phyloP scores from a whole-genome alignment of 169 alveolate genomes.

The Hepatocystis sp. region DNA sequence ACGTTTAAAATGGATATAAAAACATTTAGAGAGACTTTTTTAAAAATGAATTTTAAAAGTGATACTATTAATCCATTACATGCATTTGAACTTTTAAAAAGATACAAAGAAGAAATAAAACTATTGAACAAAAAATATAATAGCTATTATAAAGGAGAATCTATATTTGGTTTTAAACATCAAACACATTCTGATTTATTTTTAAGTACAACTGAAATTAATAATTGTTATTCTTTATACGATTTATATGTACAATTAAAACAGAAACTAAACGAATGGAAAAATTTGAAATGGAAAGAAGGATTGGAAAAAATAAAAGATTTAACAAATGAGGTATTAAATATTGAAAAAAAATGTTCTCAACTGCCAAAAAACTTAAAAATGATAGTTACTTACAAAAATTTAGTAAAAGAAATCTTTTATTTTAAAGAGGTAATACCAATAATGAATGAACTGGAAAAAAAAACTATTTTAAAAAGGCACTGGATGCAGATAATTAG shows the following conservation, averaged over 20 bases:
- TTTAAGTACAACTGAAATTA: constrained; percentile 94
- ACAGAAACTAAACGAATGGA: constrained; percentile 84
- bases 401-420: constrained; percentile 56
- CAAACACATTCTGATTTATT: constrained; percentile 95
- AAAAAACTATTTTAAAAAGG: constrained; percentile 93
- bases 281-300: constrained; percentile 94
- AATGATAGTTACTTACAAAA: constrained; percentile 74
- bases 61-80: constrained; percentile 28
- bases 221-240: constrained; percentile 93
- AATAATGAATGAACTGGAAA: constrained; percentile 91
- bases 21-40: constrained; percentile 50
- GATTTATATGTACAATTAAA: constrained; percentile 88
- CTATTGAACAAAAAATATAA: constrained; percentile 88
- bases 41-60: constrained; percentile 67
- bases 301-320: constrained; percentile 95
- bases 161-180: constrained; percentile 95
- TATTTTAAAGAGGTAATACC: constrained; percentile 88
- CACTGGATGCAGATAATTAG: constrained; percentile 93
- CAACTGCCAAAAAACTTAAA: constrained; percentile 74
- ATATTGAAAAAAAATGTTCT: constrained; percentile 87
- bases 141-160: constrained; percentile 93
- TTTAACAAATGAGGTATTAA: constrained; percentile 92
- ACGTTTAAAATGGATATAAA: constrained; percentile 33
- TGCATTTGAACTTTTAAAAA: constrained; percentile 78
- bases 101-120: constrained; percentile 80